Conservation (phyloP, 495 filamentous ascomycete species). For the Tuber calosporum region DNA sequence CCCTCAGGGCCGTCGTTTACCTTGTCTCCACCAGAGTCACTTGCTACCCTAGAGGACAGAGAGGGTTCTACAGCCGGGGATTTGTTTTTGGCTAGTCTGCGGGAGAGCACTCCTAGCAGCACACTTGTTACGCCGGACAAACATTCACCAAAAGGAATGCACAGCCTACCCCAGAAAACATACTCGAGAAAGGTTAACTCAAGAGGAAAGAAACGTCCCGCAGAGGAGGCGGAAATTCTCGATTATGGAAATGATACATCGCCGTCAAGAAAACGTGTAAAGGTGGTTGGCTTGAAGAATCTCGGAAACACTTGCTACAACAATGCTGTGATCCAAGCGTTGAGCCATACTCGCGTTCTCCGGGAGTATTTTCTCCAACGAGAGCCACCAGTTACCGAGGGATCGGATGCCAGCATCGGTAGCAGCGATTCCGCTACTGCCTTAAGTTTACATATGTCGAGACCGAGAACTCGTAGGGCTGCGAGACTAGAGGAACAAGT, state of each 20-base stretch:
- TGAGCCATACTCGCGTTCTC: slow-evolving; percentile 37
- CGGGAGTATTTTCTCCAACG: slow-evolving; percentile 38
- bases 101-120: slow-evolving; percentile 16
- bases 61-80: slow-evolving; percentile 22
- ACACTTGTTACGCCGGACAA: slow-evolving; percentile 18
- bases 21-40: slow-evolving; percentile 33
- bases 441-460: slow-evolving; percentile 32
- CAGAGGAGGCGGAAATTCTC: slow-evolving; percentile 13
- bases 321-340: slow-evolving; percentile 40
- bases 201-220: slow-evolving; percentile 28
- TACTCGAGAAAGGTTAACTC: slow-evolving; percentile 28
- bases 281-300: slow-evolving; percentile 39
- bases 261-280: slow-evolving; percentile 33
- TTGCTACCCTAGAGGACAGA: slow-evolving; percentile 31
- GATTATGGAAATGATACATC: slow-evolving; percentile 27
- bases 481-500: slow-evolving; percentile 36
- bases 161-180: slow-evolving; percentile 24
- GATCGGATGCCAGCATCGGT: slow-evolving; percentile 12
- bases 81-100: slow-evolving; percentile 22
- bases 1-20: slow-evolving; percentile 27
- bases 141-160: slow-evolving; percentile 1
- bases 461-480: slow-evolving; percentile 36
- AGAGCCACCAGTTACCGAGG: slow-evolving; percentile 5
- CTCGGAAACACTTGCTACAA: slow-evolving; percentile 41
- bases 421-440: slow-evolving; percentile 28